Percentiles rank a stretch among this genome's conserved stretches.
These are phyloP conservation scores for Fraxinus sp. DNA, from an alignment of 305 asterid species.

Conservation along the genomic window DNA sequence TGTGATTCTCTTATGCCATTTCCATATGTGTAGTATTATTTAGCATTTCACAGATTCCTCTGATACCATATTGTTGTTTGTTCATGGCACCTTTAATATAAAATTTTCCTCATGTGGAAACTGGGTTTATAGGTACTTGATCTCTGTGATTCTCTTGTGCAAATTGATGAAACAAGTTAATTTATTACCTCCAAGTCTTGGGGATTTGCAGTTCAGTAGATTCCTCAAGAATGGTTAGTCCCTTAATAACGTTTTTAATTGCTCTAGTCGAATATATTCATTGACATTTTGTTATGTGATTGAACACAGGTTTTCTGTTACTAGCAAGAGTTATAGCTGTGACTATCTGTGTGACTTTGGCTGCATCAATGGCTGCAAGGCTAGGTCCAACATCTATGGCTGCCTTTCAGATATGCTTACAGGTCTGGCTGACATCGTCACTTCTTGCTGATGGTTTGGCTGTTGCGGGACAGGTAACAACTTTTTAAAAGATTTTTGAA, in stretches of 20 bases:
- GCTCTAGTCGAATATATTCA: neutral
- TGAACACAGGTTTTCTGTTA: conserved; percentile 51
- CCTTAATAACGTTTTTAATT: neutral
- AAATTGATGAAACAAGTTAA: conserved; percentile 64
- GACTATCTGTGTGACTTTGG: conserved; percentile 82
- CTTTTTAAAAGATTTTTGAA: neutral
- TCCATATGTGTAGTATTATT: neutral
- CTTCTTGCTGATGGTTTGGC: conserved; percentile 96
- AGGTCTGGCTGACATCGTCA: conserved; percentile 88
- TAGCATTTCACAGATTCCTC: neutral
- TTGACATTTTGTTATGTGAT: neutral
- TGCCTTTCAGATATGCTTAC: conserved; percentile 87
- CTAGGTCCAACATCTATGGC: conserved; percentile 88
- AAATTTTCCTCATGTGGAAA: neutral
- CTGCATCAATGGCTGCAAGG: conserved; percentile 87
- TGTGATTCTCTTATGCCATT: neutral
- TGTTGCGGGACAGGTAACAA: conserved; percentile 87
- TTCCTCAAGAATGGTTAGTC: conserved; percentile 80
- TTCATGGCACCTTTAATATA: neutral
- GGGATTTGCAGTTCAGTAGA: conserved; percentile 62
- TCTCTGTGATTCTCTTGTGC: conserved; percentile 58
- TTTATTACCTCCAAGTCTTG: conserved; percentile 67
- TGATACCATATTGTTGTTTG: neutral
- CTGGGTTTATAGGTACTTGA: conserved; percentile 58
- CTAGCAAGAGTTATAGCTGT: conserved; percentile 79